A percentile compares a stretch with the other conserved stretches of the same genome.
phyloP scores from a whole-genome alignment of 129 eudicot species.

The Helianthus tuberosus region DNA sequence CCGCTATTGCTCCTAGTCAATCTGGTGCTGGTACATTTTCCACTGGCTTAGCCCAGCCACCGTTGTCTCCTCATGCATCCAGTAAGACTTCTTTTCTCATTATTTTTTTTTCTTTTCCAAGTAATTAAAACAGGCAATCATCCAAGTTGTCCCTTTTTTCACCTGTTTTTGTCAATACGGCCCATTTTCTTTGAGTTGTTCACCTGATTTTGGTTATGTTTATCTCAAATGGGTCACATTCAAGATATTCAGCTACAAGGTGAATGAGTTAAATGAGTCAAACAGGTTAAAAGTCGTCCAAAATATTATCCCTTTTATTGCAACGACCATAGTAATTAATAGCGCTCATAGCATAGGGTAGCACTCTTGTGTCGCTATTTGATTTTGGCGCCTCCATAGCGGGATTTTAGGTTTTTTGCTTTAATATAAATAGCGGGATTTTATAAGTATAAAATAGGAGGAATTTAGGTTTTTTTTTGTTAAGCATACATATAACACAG shows the following conservation, averaged over 20 bases:
- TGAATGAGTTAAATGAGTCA: slow-evolving; percentile 11
- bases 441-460: too few species aligned
- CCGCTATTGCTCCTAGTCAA: slow-evolving; percentile 66
- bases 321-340: background rate
- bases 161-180: background rate
- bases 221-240: background rate
- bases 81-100: slow-evolving; percentile 42
- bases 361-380: too few species aligned
- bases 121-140: background rate
- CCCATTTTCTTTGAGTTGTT: background rate
- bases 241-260: background rate
- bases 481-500: too few species aligned
- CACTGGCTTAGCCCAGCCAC: slow-evolving; percentile 74
- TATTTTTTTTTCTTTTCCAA: background rate
- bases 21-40: slow-evolving; percentile 58
- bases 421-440: too few species aligned
- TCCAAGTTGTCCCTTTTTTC: background rate
- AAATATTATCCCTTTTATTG: background rate
- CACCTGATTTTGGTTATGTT: background rate
- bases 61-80: slow-evolving; percentile 65
- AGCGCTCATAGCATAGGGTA: too few species aligned
- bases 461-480: too few species aligned
- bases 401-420: too few species aligned
- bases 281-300: background rate
- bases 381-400: too few species aligned